These are phyloP conservation scores for Kodamaea jinghongensis DNA, from an alignment of 805 yeast genomes.

Conservation along the genomic window DNA sequence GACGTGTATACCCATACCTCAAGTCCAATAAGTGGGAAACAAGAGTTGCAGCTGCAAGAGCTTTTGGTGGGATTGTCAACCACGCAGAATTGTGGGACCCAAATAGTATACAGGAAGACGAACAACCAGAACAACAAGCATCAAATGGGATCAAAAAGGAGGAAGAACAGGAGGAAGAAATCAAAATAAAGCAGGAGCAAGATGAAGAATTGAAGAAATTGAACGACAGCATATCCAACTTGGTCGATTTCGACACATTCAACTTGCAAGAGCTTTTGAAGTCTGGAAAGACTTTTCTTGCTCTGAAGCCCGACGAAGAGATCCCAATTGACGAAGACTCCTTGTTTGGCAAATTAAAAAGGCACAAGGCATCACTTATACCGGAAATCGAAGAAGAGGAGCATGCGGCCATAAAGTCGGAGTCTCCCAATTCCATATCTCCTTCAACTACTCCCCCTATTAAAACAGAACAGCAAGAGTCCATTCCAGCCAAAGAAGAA, in stretches of 20 bases:
- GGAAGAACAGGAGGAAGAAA: conserved; percentile 17
- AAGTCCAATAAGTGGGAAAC: conserved; percentile 92
- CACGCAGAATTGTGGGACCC: conserved; percentile 87
- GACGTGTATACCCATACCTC: conserved; percentile 88
- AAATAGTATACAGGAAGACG: conserved; percentile 30
- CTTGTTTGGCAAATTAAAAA: conserved; percentile 46
- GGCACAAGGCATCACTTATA: conserved; percentile 46
- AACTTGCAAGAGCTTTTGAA: conserved; percentile 46
- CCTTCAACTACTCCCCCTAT: conserved; percentile 17
- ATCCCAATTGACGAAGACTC: conserved; percentile 37
- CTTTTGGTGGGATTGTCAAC: conserved; percentile 88
- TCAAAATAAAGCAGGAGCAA: conserved; percentile 36
- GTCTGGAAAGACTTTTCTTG: conserved; percentile 56
- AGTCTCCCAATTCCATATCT: conserved; percentile 16
- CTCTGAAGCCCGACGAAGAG: conserved; percentile 40
- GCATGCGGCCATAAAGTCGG: conserved; percentile 10
- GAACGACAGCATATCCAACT: conserved; percentile 38
- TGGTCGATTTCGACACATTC: conserved; percentile 52
- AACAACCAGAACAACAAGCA: background rate
- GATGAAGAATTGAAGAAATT: conserved; percentile 42
- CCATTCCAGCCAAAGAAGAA: conserved; percentile 5
- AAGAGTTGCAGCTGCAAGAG: conserved; percentile 88
- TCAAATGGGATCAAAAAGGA: conserved; percentile 5
- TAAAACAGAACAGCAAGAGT: conserved; percentile 11
- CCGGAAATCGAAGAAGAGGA: conserved; percentile 15